Base-by-base conservation (phyloP, 2,329 filamentous ascomycete species). In the Penicillium hordei region DNA sequence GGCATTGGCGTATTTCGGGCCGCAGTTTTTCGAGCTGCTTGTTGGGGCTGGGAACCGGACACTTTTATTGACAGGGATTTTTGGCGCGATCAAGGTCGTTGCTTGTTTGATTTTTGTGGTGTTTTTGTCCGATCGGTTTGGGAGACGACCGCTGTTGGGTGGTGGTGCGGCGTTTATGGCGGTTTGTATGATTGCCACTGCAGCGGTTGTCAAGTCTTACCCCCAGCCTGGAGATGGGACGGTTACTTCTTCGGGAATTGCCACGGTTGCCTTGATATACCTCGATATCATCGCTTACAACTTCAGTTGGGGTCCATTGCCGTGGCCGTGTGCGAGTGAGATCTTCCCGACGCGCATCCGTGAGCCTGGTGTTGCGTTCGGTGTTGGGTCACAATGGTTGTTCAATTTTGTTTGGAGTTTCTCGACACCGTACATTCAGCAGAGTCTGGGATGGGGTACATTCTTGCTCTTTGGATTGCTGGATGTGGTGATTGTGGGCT, bases 241-340 rank as follows among this genome's bases (percentile, higher is more conserved):
- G 5, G 78, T 78, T 2, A 79, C 80, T 0, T 72, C 76, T 48
- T 75, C 76, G 1, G 80, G 78, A 0, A 80, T 83, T 33, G 77
- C 77, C 2, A 85, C 81, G 0, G 74, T 85, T 1, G 77, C 78
- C 0, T 70, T 85, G 13, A 84, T 85, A 52, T 85, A 84, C 64
- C 71, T 84, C 5, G 81, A 81, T 58, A 81, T 84, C 27, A 78
- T 83, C 43, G 58, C 68, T 13, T 78, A 75, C 61, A 77, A 77
- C 45, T 70, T 76, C 59, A 76, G 72, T 43, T 77, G 75, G 75
- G 75, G 75, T 0, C 74, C 75, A 0, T 63, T 75, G 1, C 71
- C 72, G 2, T 77, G 75, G 75, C 72, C 75, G 0, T 76, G 74
- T 60, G 67, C 68, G 5, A 68, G 70, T 7, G 75, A 72, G 60